Percentiles rank a stretch among this genome's conserved stretches.
Evolutionary conservation across 495 filamentous ascomycete genomes (phyloP).

Genomic region (Oleoguttula mirabilis): DNA sequence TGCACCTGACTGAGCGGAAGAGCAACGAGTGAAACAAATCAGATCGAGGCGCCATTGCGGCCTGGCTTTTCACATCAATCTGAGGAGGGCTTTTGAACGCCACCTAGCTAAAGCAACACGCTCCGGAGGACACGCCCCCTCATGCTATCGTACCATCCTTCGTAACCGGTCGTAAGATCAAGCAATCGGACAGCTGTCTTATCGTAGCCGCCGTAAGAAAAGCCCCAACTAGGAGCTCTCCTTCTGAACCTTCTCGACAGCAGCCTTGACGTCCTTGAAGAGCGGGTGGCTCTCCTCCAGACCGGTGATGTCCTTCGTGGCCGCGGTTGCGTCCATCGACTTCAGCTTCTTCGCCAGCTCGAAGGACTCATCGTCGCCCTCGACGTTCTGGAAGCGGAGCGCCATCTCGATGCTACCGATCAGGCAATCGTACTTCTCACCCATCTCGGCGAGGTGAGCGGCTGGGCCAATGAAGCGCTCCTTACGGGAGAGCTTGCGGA

Average conservation of each 20-base stretch:
- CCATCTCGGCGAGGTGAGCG: conserved; percentile 66
- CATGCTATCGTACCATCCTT: too few relatives aligned
- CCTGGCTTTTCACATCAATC: too few relatives aligned
- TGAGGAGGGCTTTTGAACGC: too few relatives aligned
- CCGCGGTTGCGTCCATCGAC: conserved; percentile 51
- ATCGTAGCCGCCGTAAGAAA: too few relatives aligned
- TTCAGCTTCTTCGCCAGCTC: conserved; percentile 76
- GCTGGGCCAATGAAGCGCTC: conserved; percentile 94
- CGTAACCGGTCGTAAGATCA: too few relatives aligned
- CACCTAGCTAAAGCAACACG: too few relatives aligned
- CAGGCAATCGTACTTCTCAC: conserved; percentile 54
- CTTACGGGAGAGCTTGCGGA: conserved; percentile 82
- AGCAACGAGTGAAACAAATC: too few relatives aligned
- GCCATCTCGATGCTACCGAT: conserved; percentile 73
- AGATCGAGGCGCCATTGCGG: too few relatives aligned
- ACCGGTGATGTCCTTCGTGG: conserved; percentile 60
- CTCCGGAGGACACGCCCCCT: too few relatives aligned
- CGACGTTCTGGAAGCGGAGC: conserved; percentile 83
- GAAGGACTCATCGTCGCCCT: conserved; percentile 73
- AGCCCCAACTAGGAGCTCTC: too few relatives aligned
- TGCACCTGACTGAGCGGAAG: too few relatives aligned
- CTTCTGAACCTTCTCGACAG: conserved; percentile 67
- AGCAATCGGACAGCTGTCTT: too few relatives aligned
- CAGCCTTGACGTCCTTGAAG: conserved; percentile 54
- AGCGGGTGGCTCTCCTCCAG: conserved; percentile 60